Evolutionary conservation across 2,329 filamentous ascomycete genomes (phyloP).

Genomic region (Colletotrichum gloeosporioides): DNA sequence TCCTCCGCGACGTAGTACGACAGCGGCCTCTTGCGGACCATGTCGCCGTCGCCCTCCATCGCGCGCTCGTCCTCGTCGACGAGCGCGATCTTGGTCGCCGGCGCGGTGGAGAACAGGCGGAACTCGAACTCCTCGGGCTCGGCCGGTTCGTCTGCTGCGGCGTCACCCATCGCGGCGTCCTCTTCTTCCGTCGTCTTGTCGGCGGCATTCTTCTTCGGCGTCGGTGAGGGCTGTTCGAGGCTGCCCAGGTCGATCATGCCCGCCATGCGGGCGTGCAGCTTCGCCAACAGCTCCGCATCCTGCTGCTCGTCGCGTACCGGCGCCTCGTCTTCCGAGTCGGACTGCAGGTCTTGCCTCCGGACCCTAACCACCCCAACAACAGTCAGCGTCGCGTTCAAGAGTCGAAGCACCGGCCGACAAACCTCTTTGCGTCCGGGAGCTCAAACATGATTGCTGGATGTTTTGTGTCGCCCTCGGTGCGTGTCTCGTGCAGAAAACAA

Average conservation of each 20-base stretch:
- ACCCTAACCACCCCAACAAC: slow-evolving; percentile 36
- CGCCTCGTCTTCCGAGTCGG: slow-evolving; percentile 33
- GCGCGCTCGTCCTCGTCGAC: slow-evolving; percentile 42
- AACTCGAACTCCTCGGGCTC: slow-evolving; percentile 57
- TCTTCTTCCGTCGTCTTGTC: not conserved
- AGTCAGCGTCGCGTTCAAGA: not conserved
- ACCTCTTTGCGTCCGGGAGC: slow-evolving; percentile 59
- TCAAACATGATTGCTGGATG: slow-evolving; percentile 49
- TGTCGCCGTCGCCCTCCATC: slow-evolving; percentile 37
- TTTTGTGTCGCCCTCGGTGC: not conserved
- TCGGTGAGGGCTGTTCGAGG: slow-evolving; percentile 2
- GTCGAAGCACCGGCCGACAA: slow-evolving; percentile 19
- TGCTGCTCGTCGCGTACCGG: slow-evolving; percentile 34
- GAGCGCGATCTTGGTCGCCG: slow-evolving; percentile 56
- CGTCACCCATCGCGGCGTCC: slow-evolving; percentile 24
- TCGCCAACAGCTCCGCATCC: slow-evolving; percentile 45
- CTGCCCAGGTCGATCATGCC: slow-evolving; percentile 48
- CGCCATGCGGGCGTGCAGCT: slow-evolving; percentile 54
- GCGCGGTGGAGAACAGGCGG: slow-evolving; percentile 58
- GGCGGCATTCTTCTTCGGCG: slow-evolving; percentile 8
- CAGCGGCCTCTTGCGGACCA: slow-evolving; percentile 43
- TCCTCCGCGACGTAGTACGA: slow-evolving; percentile 54
- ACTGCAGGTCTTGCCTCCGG: slow-evolving; percentile 58
- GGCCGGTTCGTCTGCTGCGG: not conserved
- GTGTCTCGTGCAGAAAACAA: not conserved